phyloP scores from a whole-genome alignment of 805 yeast species.

The Saccharomycopsis lassenensis region DNA sequence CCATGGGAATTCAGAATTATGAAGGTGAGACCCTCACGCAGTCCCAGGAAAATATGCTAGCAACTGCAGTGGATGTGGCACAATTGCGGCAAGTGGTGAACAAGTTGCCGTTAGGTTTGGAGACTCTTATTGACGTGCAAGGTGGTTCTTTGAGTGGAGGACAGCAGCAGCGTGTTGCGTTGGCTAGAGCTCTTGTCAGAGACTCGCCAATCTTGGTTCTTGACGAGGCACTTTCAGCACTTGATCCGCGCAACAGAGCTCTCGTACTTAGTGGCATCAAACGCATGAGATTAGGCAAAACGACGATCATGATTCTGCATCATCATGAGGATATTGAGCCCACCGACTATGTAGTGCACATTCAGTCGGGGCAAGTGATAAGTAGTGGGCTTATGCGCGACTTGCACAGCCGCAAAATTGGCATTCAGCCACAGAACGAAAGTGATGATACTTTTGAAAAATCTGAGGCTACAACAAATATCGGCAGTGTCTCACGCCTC shows the following conservation, averaged over 20 bases:
- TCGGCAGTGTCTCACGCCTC: no score
- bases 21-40: background rate
- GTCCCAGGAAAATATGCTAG: background rate
- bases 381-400: no score
- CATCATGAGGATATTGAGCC: constrained; percentile 46
- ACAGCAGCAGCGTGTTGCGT: constrained; percentile 70
- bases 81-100: constrained; percentile 21
- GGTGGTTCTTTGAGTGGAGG: constrained; percentile 73
- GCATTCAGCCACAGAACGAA: no score
- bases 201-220: constrained; percentile 67
- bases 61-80: constrained; percentile 1
- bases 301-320: constrained; percentile 80
- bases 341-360: constrained; percentile 56
- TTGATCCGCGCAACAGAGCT: constrained; percentile 45
- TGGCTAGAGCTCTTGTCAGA: constrained; percentile 73
- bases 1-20: constrained; percentile 32
- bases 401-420: no score
- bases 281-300: constrained; percentile 50
- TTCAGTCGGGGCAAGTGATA: no score
- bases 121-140: constrained; percentile 33
- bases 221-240: constrained; percentile 81
- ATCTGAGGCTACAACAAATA: no score
- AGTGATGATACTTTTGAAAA: no score
- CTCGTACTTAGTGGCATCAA: constrained; percentile 40
- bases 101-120: constrained; percentile 41